Evolutionary conservation across 2,329 filamentous ascomycete genomes (phyloP).

Genomic region (Penicillium sp.): DNA sequence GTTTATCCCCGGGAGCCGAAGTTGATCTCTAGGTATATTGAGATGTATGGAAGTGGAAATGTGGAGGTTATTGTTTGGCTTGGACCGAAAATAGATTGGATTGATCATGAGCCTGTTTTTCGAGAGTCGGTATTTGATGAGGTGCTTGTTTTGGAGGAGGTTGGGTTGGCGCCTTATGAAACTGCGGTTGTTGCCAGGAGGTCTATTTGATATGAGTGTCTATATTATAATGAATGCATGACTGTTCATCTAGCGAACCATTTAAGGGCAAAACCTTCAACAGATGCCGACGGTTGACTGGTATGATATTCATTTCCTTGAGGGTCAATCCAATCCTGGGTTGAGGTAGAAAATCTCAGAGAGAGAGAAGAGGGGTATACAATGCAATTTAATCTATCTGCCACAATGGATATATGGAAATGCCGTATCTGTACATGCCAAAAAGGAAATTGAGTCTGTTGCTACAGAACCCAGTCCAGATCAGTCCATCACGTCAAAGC

Average conservation of each 20-base stretch:
- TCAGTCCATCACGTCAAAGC: constrained; percentile 84
- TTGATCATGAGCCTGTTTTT: constrained; percentile 37
- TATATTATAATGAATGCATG: background rate
- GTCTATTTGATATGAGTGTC: constrained; percentile 2
- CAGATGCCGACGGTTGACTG: too few species aligned
- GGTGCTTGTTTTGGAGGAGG: constrained; percentile 24
- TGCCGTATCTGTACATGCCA: constrained; percentile 25
- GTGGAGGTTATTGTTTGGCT: constrained; percentile 36
- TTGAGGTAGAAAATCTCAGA: background rate
- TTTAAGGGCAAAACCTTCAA: background rate
- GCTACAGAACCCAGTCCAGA: background rate
- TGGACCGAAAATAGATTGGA: constrained; percentile 37
- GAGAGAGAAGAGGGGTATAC: constrained; percentile 27
- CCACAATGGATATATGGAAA: constrained; percentile 16
- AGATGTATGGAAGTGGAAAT: constrained; percentile 22
- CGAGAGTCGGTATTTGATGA: constrained; percentile 25
- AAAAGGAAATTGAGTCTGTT: constrained; percentile 9
- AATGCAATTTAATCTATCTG: constrained; percentile 28
- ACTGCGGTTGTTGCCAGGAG: constrained; percentile 26
- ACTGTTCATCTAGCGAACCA: background rate
- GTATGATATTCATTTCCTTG: background rate
- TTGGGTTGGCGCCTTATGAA: constrained; percentile 34
- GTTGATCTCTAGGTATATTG: constrained; percentile 52
- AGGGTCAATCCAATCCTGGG: background rate
- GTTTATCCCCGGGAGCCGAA: constrained; percentile 57